phyloP scores from a whole-genome alignment of 2,329 filamentous ascomycete genomes.

The Neoarthrinium moseri region DNA sequence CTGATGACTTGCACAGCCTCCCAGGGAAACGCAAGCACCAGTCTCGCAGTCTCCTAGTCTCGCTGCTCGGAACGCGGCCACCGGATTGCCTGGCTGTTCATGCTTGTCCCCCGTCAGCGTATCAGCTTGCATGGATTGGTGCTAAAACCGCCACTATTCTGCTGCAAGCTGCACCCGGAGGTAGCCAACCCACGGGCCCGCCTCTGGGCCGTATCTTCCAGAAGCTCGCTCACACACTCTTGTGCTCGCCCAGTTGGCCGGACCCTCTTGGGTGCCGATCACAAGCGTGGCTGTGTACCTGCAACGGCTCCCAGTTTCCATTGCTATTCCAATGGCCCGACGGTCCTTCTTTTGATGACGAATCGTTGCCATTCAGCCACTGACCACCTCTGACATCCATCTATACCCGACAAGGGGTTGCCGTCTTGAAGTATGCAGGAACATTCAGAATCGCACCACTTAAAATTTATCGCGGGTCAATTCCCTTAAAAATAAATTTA shows the following conservation, averaged over 20 bases:
- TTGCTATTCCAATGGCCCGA: neutral
- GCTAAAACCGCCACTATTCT: constrained; percentile 3
- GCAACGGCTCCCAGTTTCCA: neutral
- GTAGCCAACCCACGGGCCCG: neutral
- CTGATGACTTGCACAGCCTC: constrained; percentile 9
- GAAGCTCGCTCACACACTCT: neutral
- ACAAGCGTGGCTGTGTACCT: constrained; percentile 1
- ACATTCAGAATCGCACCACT: constrained; percentile 1
- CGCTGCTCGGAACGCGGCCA: too few species aligned
- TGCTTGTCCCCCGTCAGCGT: neutral
- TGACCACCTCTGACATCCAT: neutral
- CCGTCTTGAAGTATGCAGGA: neutral
- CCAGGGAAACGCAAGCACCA: constrained; percentile 5
- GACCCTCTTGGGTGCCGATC: neutral
- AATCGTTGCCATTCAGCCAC: neutral
- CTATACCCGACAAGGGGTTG: neutral
- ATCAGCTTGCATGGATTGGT: neutral
- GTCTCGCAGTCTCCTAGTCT: too few species aligned
- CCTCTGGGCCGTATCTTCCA: too few species aligned
- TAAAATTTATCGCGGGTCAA: too few species aligned
- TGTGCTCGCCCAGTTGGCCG: neutral
- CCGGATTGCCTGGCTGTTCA: too few species aligned
- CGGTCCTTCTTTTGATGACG: neutral
- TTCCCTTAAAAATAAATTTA: too few species aligned
- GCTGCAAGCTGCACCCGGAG: constrained; percentile 2